Conservation (phyloP, 768 basidiomycete species). For the Ramaria rubella region DNA sequence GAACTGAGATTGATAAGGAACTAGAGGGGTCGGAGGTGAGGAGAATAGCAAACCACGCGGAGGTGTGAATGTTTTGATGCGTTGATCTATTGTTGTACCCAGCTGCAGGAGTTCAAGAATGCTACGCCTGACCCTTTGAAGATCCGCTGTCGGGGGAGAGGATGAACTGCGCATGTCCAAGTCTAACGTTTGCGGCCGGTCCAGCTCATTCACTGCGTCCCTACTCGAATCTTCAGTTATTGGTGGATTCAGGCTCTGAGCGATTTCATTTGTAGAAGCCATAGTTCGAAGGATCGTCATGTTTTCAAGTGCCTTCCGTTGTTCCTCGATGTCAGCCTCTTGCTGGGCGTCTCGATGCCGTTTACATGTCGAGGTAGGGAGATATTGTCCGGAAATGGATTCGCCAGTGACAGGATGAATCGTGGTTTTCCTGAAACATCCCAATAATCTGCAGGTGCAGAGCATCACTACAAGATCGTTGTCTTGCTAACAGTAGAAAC, state of each 20-base stretch:
- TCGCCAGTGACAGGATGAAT: background rate
- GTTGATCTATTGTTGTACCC: background rate
- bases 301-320: background rate
- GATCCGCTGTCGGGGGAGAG: too few relatives aligned
- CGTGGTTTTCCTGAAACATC: background rate
- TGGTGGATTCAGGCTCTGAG: background rate
- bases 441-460: background rate
- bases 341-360: background rate
- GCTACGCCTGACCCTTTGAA: too few relatives aligned
- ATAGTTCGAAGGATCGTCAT: background rate
- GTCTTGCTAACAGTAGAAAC: too few relatives aligned
- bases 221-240: background rate
- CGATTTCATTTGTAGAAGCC: background rate
- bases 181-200: background rate
- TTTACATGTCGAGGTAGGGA: background rate
- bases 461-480: too few relatives aligned
- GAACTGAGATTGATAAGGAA: too few relatives aligned
- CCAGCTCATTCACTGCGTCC: background rate
- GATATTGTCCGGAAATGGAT: background rate
- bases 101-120: background rate
- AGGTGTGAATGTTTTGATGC: background rate
- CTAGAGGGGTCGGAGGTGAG: too few relatives aligned
- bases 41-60: background rate
- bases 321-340: background rate
- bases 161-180: background rate